These are phyloP conservation scores for Scleroderma citrinum DNA, from an alignment of 768 basidiomycete genomes.

Conservation along the genomic window DNA sequence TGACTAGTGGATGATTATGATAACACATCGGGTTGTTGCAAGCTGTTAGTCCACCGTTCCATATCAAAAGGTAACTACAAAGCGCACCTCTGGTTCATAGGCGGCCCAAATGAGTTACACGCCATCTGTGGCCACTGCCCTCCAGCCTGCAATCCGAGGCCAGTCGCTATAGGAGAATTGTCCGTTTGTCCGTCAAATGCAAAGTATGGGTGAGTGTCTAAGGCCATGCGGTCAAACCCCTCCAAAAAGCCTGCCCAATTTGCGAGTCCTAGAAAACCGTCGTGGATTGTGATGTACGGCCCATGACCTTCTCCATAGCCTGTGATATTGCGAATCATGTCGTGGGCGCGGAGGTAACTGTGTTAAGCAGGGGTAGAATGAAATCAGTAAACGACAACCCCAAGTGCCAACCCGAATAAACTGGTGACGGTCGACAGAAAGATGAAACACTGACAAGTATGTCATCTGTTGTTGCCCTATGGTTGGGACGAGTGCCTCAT, in stretches of 20 bases:
- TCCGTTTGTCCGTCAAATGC: slow-evolving; percentile 43
- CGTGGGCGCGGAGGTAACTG: slow-evolving; percentile 54
- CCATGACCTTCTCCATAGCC: slow-evolving; percentile 64
- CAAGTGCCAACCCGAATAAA: not conserved
- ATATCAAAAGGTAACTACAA: not conserved
- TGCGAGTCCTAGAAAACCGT: slow-evolving; percentile 47
- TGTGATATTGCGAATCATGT: slow-evolving; percentile 66
- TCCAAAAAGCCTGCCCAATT: slow-evolving; percentile 45
- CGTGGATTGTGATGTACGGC: slow-evolving; percentile 55
- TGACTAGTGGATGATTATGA: slow-evolving; percentile 27
- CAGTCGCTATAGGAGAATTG: slow-evolving; percentile 29
- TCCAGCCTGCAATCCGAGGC: slow-evolving; percentile 29
- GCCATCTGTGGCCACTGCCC: slow-evolving; percentile 45
- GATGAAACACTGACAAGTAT: slow-evolving; percentile 48
- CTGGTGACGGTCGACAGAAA: not conserved
- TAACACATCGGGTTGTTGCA: too few species aligned
- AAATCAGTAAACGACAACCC: not conserved
- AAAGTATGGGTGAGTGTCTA: slow-evolving; percentile 69
- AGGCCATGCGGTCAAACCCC: slow-evolving; percentile 55
- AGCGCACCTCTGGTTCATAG: slow-evolving; percentile 41
- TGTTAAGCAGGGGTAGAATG: not conserved
- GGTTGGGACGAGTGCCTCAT: slow-evolving; percentile 47
- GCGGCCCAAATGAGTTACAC: slow-evolving; percentile 53
- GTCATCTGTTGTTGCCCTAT: slow-evolving; percentile 52
- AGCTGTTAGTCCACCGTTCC: not conserved